Conservation (phyloP, 352 stramenopile species). For the Globisporangium abappressorium region DNA sequence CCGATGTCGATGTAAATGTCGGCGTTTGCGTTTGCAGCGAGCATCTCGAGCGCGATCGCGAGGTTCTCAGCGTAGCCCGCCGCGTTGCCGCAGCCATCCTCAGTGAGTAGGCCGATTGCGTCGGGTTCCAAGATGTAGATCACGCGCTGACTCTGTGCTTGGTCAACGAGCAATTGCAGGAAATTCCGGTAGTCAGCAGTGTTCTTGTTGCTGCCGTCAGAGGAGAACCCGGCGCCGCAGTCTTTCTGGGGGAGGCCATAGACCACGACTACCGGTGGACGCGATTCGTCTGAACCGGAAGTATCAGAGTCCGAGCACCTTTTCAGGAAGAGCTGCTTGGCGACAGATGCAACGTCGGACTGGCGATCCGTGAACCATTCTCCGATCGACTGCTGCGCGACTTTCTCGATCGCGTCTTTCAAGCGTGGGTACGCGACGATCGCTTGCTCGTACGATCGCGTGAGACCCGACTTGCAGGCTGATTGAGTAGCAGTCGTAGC, state of each 20-base stretch:
- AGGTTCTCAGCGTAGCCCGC: slow-evolving; percentile 50
- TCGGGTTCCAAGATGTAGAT: slow-evolving; percentile 70
- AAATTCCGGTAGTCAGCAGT: slow-evolving; percentile 44
- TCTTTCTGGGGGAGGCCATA: slow-evolving; percentile 77
- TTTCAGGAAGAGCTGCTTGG: slow-evolving; percentile 23
- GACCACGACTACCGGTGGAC: slow-evolving; percentile 31
- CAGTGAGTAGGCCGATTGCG: slow-evolving; percentile 51
- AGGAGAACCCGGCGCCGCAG: slow-evolving; percentile 52
- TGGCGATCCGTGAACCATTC: slow-evolving; percentile 56
- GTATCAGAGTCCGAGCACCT: slow-evolving; percentile 12
- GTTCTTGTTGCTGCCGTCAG: slow-evolving; percentile 33
- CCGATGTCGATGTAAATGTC: slow-evolving; percentile 69
- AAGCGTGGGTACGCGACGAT: slow-evolving; percentile 30
- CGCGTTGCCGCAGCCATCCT: slow-evolving; percentile 26
- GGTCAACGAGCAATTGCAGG: slow-evolving; percentile 29
- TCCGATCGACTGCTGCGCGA: slow-evolving; percentile 33
- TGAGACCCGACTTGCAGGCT: slow-evolving; percentile 8
- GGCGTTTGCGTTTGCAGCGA: slow-evolving; percentile 61
- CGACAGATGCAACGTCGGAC: slow-evolving; percentile 20
- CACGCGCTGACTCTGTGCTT: slow-evolving; percentile 25
- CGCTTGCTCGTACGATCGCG: slow-evolving; percentile 27
- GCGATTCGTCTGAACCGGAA: background rate
- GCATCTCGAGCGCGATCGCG: slow-evolving; percentile 37
- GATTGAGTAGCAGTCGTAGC: background rate
- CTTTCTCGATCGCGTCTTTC: slow-evolving; percentile 32